Evolutionary conservation across 179 eudicot genomes (phyloP).

Genomic region (Spinacia oleracea): DNA sequence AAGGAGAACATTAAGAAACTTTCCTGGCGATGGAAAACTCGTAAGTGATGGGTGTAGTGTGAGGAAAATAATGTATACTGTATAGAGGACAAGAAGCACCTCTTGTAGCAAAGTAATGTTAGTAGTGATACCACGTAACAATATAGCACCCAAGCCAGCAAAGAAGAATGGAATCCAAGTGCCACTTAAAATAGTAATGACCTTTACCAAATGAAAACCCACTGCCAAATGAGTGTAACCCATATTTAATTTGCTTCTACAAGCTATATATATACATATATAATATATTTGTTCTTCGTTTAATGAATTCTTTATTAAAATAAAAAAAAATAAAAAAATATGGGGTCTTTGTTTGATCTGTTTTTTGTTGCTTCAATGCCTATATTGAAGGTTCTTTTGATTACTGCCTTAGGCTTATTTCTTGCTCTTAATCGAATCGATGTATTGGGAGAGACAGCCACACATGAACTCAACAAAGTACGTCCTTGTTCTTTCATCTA

Average conservation of each 20-base stretch:
- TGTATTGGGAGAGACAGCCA: conserved; percentile 37
- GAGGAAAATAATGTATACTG: too few relatives aligned
- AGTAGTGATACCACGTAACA: too few relatives aligned
- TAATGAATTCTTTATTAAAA: too few relatives aligned
- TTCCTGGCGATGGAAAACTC: too few relatives aligned
- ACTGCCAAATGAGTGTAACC: not conserved
- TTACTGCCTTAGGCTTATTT: conserved; percentile 35
- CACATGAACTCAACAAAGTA: conserved; percentile 38
- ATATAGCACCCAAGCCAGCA: too few relatives aligned
- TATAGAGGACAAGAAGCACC: too few relatives aligned
- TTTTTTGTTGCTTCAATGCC: conserved; percentile 42
- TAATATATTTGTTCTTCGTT: too few relatives aligned
- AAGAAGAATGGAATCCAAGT: not conserved
- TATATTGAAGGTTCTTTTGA: conserved; percentile 39
- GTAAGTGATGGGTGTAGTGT: too few relatives aligned
- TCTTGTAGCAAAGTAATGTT: too few relatives aligned
- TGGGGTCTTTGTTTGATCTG: conserved; percentile 20
- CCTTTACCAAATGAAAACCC: not conserved
- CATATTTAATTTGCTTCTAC: not conserved
- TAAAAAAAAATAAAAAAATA: not conserved
- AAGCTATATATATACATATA: not conserved
- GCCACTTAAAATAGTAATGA: not conserved
- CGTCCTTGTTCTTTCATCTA: not conserved
- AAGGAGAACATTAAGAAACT: too few relatives aligned
- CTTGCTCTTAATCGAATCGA: conserved; percentile 37